Percentiles rank a stretch among this genome's conserved stretches.
Conservation (phyloP, 441 rosid genomes). For the Populus trichocarpa region DNA sequence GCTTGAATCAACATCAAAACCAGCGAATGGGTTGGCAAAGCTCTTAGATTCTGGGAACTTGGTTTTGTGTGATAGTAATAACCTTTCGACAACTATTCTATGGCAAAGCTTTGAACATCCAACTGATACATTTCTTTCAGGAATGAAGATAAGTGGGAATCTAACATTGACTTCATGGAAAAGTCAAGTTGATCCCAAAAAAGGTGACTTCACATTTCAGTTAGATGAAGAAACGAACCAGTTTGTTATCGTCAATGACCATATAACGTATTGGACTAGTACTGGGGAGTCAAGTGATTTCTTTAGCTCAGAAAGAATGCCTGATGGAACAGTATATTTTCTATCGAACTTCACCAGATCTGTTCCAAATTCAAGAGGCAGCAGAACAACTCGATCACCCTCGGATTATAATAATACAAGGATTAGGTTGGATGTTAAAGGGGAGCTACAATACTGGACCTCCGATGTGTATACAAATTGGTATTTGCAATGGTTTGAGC, state of each 20-base stretch:
- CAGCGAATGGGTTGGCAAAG: slow-evolving; percentile 1
- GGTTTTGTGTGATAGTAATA: slow-evolving; percentile 7
- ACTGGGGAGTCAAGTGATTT: neutral
- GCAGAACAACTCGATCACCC: too few species aligned
- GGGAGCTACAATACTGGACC: slow-evolving; percentile 31
- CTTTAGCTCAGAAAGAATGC: neutral
- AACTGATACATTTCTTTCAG: neutral
- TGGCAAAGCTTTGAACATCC: too few species aligned
- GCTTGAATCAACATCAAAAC: neutral
- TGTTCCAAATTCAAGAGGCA: too few species aligned
- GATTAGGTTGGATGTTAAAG: slow-evolving; percentile 22
- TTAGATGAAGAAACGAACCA: neutral
- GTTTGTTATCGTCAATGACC: rapidly evolving
- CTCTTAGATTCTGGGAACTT: slow-evolving; percentile 39
- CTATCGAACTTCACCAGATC: neutral
- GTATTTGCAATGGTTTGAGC: slow-evolving; percentile 23
- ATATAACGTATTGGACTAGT: rapidly evolving
- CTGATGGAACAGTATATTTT: neutral
- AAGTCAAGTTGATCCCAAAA: too few species aligned
- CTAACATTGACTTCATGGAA: neutral
- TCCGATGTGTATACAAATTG: too few species aligned
- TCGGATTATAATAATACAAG: too few species aligned
- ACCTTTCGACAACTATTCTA: too few species aligned
- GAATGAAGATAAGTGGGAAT: neutral
- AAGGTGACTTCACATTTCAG: neutral